Conservation (phyloP, 495 filamentous ascomycete species). For the Ascodesmis nigricans region DNA sequence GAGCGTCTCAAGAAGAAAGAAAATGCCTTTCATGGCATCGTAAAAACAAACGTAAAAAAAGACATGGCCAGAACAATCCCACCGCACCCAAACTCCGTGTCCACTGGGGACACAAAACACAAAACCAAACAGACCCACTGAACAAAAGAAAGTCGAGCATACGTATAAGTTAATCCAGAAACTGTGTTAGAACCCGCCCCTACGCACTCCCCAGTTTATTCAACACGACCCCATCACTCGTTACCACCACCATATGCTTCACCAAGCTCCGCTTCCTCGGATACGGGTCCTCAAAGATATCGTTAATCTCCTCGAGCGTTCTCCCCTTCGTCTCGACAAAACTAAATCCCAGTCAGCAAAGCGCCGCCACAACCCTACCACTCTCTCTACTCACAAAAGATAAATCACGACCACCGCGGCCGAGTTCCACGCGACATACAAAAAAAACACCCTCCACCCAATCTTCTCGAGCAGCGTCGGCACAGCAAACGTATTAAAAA, state of each 20-base stretch:
- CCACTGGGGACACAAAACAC: background rate
- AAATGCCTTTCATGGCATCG: too few relatives aligned
- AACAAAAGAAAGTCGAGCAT: background rate
- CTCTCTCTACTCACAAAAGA: slow-evolving; percentile 35
- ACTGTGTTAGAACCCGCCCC: too few relatives aligned
- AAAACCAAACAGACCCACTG: background rate
- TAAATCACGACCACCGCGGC: slow-evolving; percentile 31
- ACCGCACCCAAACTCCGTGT: too few relatives aligned
- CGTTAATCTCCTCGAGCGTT: slow-evolving; percentile 13
- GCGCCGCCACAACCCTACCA: slow-evolving; percentile 27
- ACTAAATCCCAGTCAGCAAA: background rate
- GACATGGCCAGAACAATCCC: too few relatives aligned
- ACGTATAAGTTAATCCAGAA: too few relatives aligned
- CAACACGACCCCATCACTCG: slow-evolving; percentile 1
- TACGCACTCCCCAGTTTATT: slow-evolving; percentile 2
- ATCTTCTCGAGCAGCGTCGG: slow-evolving; percentile 23
- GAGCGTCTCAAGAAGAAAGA: too few relatives aligned
- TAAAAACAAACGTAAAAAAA: too few relatives aligned
- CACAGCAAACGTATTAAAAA: slow-evolving; percentile 18
- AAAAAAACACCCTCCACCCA: slow-evolving; percentile 35
- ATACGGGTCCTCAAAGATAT: slow-evolving; percentile 17
- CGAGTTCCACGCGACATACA: slow-evolving; percentile 36
- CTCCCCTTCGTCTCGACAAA: background rate
- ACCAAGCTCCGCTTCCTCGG: slow-evolving; percentile 14
- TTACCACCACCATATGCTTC: slow-evolving; percentile 10